Percentiles rank a stretch among this genome's conserved stretches.
Conservation (phyloP, 768 basidiomycete species). For the Zangia roseola region DNA sequence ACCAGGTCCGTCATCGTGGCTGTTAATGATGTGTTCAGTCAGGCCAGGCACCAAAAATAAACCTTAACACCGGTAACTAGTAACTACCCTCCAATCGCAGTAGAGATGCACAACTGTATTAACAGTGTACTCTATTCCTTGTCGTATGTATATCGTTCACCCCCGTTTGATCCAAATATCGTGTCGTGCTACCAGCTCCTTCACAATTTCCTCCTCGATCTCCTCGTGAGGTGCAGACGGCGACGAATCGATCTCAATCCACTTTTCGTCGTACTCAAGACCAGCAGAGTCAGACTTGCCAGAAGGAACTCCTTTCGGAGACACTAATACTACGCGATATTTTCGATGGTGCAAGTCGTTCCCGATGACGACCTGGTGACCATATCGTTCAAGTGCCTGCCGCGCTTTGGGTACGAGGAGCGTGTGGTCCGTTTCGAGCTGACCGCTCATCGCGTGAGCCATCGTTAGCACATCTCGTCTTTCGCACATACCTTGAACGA, state of each 20-base stretch:
- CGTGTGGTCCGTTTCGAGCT: conserved; percentile 90
- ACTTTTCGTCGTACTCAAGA: conserved; percentile 50
- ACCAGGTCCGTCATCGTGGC: conserved; percentile 11
- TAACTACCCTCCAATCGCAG: not conserved
- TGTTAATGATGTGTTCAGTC: not conserved
- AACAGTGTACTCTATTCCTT: no score
- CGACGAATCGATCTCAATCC: conserved; percentile 59
- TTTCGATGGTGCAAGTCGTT: conserved; percentile 94
- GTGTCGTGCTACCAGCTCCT: conserved; percentile 74
- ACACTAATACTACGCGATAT: conserved; percentile 89
- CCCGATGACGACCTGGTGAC: conserved; percentile 96
- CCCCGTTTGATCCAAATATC: conserved; percentile 54
- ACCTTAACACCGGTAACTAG: conserved; percentile 14
- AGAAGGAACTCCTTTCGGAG: conserved; percentile 36
- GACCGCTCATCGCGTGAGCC: conserved; percentile 6
- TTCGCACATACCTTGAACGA: conserved; percentile 84
- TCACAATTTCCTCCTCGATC: conserved; percentile 91
- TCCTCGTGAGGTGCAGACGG: conserved; percentile 52
- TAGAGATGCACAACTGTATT: not conserved
- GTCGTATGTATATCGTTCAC: no score
- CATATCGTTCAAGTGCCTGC: conserved; percentile 86
- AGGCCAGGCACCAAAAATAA: conserved; percentile 11
- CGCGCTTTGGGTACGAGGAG: conserved; percentile 90
- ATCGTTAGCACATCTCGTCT: not conserved
- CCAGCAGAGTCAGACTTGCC: conserved; percentile 16